Conservation (phyloP, 805 yeast genomes). For the Candida anglica region DNA sequence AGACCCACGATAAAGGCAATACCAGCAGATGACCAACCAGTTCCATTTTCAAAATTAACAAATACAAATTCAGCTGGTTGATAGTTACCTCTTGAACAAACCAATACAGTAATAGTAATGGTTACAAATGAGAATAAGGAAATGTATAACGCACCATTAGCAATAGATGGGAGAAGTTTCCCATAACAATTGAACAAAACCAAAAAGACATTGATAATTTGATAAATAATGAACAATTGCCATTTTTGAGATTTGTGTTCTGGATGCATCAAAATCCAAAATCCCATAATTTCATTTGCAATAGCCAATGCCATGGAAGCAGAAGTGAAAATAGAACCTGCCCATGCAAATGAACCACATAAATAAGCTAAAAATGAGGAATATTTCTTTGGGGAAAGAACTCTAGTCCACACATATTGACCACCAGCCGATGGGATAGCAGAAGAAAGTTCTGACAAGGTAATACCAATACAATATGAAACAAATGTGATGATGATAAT, state of each 20-base stretch:
- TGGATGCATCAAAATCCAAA: constrained; percentile 34
- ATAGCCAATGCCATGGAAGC: constrained; percentile 36
- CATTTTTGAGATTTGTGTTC: constrained; percentile 28
- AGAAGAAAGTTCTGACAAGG: constrained; percentile 35
- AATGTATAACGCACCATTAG: constrained; percentile 29
- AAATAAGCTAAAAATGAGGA: constrained; percentile 34
- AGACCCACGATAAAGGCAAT: constrained; percentile 37
- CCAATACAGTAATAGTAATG: constrained; percentile 36
- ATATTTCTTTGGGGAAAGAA: constrained; percentile 34
- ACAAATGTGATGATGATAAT: constrained; percentile 34
- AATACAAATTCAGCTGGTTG: constrained; percentile 23
- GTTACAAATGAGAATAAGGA: constrained; percentile 31
- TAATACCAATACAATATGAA: constrained; percentile 33
- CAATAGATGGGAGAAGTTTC: constrained; percentile 30
- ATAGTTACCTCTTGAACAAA: constrained; percentile 31
- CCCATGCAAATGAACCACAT: constrained; percentile 40
- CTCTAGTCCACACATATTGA: constrained; percentile 41
- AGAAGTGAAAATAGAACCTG: constrained; percentile 38
- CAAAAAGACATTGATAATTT: constrained; percentile 28
- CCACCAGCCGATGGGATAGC: constrained; percentile 42
- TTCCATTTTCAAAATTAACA: constrained; percentile 14
- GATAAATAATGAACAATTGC: constrained; percentile 35
- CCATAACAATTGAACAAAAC: constrained; percentile 35
- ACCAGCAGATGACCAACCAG: constrained; percentile 28
- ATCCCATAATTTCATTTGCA: constrained; percentile 32